phyloP scores from a whole-genome alignment of 306 rosid genomes.

The Fragaria iinumae region DNA sequence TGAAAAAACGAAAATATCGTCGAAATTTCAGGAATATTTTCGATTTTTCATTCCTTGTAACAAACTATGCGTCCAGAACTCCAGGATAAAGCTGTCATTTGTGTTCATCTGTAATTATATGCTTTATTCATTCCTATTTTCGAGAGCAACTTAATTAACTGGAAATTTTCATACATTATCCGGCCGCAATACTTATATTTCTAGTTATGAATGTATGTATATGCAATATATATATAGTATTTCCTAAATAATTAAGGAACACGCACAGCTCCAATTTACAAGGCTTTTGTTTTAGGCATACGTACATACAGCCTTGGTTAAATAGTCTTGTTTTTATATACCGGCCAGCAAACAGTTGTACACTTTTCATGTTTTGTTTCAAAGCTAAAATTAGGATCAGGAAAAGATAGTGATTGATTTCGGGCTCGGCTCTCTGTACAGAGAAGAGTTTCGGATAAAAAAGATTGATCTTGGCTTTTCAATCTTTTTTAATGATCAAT shows the following conservation, averaged over 20 bases:
- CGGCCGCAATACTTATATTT: not conserved
- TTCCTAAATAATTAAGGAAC: not conserved
- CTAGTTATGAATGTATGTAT: not conserved
- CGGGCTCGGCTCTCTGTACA: not conserved
- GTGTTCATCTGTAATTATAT: not conserved
- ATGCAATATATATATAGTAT: not conserved
- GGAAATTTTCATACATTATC: not conserved
- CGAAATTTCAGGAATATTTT: too few species aligned
- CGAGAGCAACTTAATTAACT: not conserved
- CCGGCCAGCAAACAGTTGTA: conserved; percentile 1
- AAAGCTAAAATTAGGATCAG: not conserved
- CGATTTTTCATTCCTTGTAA: too few species aligned
- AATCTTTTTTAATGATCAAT: not conserved
- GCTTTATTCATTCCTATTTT: not conserved
- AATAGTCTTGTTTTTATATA: not conserved
- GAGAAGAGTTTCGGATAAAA: not conserved
- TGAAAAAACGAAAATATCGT: too few species aligned
- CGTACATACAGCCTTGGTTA: not conserved
- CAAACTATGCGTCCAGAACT: not conserved
- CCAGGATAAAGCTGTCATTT: not conserved
- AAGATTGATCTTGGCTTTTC: not conserved
- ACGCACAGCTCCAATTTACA: conserved; percentile 2
- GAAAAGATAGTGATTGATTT: not conserved
- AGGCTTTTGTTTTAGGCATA: not conserved
- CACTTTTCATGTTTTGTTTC: not conserved